phyloP scores from a whole-genome alignment of 2,329 filamentous ascomycete genomes.

The Tympanopsis confertula region DNA sequence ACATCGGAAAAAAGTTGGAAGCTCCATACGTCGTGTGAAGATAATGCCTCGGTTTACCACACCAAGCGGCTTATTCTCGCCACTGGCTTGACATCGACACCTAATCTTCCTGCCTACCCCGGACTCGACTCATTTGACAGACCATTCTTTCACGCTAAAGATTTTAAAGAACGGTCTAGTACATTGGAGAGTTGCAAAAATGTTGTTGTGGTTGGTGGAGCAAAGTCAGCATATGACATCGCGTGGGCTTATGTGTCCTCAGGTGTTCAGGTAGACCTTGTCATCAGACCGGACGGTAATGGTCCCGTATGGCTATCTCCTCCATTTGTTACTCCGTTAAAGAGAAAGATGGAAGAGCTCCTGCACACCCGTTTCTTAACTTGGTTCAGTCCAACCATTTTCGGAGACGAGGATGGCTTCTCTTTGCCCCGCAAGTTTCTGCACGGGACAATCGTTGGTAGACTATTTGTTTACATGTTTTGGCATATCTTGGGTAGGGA shows the following conservation, averaged over 20 bases:
- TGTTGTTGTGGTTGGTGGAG: slow-evolving; percentile 46
- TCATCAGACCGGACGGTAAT: slow-evolving; percentile 43
- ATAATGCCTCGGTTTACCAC: slow-evolving; percentile 5
- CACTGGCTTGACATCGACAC: slow-evolving; percentile 39
- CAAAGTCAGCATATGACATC: slow-evolving; percentile 55
- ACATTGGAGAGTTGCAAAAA: slow-evolving; percentile 27
- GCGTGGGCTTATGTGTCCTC: slow-evolving; percentile 47
- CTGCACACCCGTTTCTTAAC: slow-evolving; percentile 56
- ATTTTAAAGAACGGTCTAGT: slow-evolving; percentile 24
- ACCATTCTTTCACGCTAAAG: slow-evolving; percentile 35
- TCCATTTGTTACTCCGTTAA: slow-evolving; percentile 54
- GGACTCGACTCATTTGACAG: slow-evolving; percentile 31
- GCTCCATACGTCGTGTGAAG: slow-evolving; percentile 13
- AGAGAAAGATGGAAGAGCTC: slow-evolving; percentile 57
- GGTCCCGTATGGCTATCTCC: slow-evolving; percentile 48
- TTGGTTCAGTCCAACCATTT: slow-evolving; percentile 67
- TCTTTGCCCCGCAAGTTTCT: slow-evolving; percentile 38
- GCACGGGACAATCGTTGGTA: slow-evolving; percentile 44
- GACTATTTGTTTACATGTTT: slow-evolving; percentile 40
- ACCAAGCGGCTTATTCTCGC: slow-evolving; percentile 36
- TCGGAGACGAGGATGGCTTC: slow-evolving; percentile 53
- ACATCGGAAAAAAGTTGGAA: slow-evolving; percentile 28
- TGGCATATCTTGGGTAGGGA: slow-evolving; percentile 46
- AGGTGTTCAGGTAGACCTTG: slow-evolving; percentile 44
- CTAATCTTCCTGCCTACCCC: slow-evolving; percentile 31